Percentiles rank a stretch among this genome's conserved stretches.
These are phyloP conservation scores for Aspergillus biplanus DNA, from an alignment of 495 filamentous ascomycete species.

Conservation along the genomic window DNA sequence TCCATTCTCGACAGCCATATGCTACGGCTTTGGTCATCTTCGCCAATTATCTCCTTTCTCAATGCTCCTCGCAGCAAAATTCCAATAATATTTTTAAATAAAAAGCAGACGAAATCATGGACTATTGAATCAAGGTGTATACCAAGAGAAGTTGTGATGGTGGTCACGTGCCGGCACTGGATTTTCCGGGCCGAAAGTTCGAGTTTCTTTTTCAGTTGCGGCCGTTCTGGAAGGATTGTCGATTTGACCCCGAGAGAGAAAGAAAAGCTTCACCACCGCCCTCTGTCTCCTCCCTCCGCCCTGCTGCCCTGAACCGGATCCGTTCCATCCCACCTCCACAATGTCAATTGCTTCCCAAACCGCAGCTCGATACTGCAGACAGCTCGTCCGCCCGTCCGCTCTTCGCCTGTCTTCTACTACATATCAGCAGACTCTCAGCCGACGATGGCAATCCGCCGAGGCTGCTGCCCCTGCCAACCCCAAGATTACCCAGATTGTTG, in stretches of 20 bases:
- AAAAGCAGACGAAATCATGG: background rate
- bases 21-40: no score
- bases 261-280: slow-evolving; percentile 22
- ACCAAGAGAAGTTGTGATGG: background rate
- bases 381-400: slow-evolving; percentile 50
- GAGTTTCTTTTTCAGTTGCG: slow-evolving; percentile 35
- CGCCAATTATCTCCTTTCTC: no score
- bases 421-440: slow-evolving; percentile 49
- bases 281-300: slow-evolving; percentile 14
- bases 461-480: slow-evolving; percentile 67
- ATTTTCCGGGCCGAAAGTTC: slow-evolving; percentile 44
- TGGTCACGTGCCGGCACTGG: slow-evolving; percentile 40
- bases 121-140: background rate
- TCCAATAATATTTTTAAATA: background rate
- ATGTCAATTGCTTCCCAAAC: slow-evolving; percentile 50
- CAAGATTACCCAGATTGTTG: slow-evolving; percentile 91
- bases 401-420: slow-evolving; percentile 50
- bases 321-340: slow-evolving; percentile 23
- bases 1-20: no score
- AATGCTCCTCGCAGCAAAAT: no score
- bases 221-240: slow-evolving; percentile 23
- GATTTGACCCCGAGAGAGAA: slow-evolving; percentile 11
- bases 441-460: slow-evolving; percentile 53
- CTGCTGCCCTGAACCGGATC: slow-evolving; percentile 1
- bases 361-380: slow-evolving; percentile 52